Base-by-base conservation (phyloP, 352 stramenopile genomes). In the Aphanomyces cochlioides region DNA sequence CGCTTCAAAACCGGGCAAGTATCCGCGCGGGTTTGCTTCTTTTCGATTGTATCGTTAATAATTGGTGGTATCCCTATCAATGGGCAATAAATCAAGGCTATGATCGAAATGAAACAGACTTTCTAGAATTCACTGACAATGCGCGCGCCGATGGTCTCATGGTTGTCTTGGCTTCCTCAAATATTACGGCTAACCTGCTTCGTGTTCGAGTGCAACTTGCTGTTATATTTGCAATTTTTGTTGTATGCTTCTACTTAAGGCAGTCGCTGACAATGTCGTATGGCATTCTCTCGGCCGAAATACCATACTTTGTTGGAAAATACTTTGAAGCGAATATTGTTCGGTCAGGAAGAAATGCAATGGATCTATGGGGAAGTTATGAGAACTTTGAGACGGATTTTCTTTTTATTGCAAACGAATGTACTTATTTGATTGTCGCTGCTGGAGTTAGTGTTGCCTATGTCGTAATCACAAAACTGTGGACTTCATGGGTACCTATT, bases 261-360 rank as follows among this genome's bases (percentile, higher is more conserved):
- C 10, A 59, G 5, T 19, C 4, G 5, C 15, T 28, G 13, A 34
- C 28, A 13, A 10, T 36, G 17, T 3, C 50, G 50, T 36, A 5
- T 7, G 50, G 12, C 50, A 19, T 34, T 34, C 17, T 7, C 3
- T 4, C 50, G 4, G 17, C 34, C 50, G 50, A n/a, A 5, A 37
- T 36, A 28, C 28, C 28, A 28, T 28, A 28, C 28, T 15, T 59
- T 6, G 1, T 7, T 4, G 50, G n/a, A 4, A 28, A 59, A 15
- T 59, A 59, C 50, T 36, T 59, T 36, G 50, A 12, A 28, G 28
- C 28, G n/a, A 59, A 59, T 36, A 28, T 59, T 36, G 17, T 36
- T 10, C 17, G 12, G 8, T n/a, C 12, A n/a, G 4, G 38, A 12
- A 34, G 13, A 10, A 34, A 28, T 36, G 50, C n/a, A 6, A 59